Percentiles rank a stretch among this genome's conserved stretches.
phyloP scores from a whole-genome alignment of 441 rosid genomes.

The Gossypium schwendimanii region DNA sequence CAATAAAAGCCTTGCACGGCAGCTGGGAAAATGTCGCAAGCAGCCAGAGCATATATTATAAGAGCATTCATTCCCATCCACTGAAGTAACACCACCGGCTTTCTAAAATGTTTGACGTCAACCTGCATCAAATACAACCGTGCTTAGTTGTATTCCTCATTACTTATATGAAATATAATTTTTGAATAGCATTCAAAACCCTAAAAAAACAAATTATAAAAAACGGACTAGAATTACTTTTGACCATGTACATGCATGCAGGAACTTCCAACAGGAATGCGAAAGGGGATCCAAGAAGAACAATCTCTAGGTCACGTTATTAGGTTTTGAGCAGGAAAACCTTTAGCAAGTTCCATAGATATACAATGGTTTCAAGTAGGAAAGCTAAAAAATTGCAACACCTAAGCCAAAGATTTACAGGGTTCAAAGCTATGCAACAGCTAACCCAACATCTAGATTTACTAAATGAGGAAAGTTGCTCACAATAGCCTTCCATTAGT shows the following conservation, averaged over 20 bases:
- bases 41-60: conserved; percentile 46
- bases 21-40: conserved; percentile 45
- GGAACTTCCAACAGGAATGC: background rate
- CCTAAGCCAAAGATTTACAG: background rate
- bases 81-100: conserved; percentile 32
- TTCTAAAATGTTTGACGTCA: conserved; percentile 38
- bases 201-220: background rate
- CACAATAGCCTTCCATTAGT: background rate
- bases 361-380: background rate
- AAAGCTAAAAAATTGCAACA: background rate
- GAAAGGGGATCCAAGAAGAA: background rate
- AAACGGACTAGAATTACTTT: background rate
- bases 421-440: background rate
- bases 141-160: background rate
- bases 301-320: background rate
- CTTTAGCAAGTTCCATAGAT: background rate
- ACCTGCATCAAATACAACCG: conserved; percentile 36
- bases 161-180: background rate
- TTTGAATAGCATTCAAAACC: background rate
- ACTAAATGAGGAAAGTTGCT: background rate
- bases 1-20: conserved; percentile 14
- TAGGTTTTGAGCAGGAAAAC: background rate
- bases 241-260: background rate
- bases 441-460: background rate
- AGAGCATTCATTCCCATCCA: conserved; percentile 71